Percentiles rank a stretch among this genome's conserved stretches.
phyloP scores from a whole-genome alignment of 306 rosid species.

The Prunus armeniaca region DNA sequence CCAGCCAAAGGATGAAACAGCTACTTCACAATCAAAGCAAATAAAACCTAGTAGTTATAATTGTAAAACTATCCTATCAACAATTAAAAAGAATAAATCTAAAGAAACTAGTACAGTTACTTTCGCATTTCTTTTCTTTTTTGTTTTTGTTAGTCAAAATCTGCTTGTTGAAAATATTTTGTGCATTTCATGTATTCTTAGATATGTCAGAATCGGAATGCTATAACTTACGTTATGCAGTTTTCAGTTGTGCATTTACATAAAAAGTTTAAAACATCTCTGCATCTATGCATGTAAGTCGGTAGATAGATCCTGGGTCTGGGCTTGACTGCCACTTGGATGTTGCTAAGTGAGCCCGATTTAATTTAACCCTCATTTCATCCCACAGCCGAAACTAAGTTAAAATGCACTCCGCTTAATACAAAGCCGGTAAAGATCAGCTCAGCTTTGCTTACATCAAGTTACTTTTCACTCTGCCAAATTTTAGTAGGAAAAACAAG shows the following conservation, averaged over 20 bases:
- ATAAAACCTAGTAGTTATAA: background rate
- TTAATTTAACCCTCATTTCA: background rate
- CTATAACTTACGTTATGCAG: background rate
- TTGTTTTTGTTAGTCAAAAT: background rate
- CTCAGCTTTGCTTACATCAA: background rate
- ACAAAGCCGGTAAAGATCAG: background rate
- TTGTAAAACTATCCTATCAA: background rate
- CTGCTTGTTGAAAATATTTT: background rate
- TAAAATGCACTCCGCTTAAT: background rate
- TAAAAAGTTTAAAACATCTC: background rate
- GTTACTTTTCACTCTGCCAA: background rate
- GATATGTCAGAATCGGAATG: background rate
- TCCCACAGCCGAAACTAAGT: background rate
- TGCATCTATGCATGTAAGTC: background rate
- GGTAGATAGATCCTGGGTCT: background rate
- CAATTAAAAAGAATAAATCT: background rate
- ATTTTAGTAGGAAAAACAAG: background rate
- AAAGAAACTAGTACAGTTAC: background rate
- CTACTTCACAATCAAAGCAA: background rate
- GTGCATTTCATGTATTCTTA: background rate
- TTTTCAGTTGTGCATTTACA: background rate
- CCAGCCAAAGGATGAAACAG: background rate
- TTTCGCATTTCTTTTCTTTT: background rate
- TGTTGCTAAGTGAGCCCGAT: background rate
- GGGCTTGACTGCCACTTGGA: background rate